Conservation (phyloP, 2,329 filamentous ascomycete species). For the Beauveria pseudobassiana region DNA sequence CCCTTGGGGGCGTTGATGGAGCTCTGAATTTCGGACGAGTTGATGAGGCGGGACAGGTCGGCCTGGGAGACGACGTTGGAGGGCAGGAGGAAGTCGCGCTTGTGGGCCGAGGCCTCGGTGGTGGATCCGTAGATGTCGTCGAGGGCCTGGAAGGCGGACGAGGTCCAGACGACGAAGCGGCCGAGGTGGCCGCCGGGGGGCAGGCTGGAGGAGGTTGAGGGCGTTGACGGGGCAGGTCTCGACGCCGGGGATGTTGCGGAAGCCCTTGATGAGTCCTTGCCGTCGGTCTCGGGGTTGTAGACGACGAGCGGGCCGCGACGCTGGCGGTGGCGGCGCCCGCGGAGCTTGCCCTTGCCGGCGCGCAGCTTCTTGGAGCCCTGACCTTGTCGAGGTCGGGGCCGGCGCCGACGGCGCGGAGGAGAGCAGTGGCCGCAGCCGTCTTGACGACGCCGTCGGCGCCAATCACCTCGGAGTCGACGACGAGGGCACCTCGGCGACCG, state of each 20-base stretch:
- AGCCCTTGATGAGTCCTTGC: conserved; percentile 88
- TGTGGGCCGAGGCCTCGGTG: conserved; percentile 79
- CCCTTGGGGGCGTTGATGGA: conserved; percentile 90
- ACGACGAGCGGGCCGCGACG: conserved; percentile 96
- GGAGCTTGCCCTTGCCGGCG: conserved; percentile 97
- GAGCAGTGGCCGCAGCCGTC: conserved; percentile 78
- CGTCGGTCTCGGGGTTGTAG: conserved; percentile 92
- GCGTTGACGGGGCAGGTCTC: conserved; percentile 92
- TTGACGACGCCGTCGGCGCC: conserved; percentile 71
- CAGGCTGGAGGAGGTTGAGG: conserved; percentile 98
- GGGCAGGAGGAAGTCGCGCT: conserved; percentile 98
- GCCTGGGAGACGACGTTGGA: conserved; percentile 88
- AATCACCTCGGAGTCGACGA: conserved; percentile 87
- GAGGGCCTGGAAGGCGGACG: conserved; percentile 89
- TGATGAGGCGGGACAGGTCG: conserved; percentile 96
- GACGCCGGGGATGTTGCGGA: conserved; percentile 98
- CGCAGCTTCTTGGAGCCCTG: conserved; percentile 92
- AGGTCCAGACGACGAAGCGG: conserved; percentile 99
- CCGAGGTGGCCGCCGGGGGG: conserved; percentile 97
- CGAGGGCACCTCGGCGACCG: conserved; percentile 95
- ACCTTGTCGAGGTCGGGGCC: conserved; percentile 90
- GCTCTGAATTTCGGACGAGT: conserved; percentile 97
- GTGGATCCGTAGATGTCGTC: conserved; percentile 96
- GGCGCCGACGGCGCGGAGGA: conserved; percentile 88
- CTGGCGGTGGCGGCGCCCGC: conserved; percentile 93